Evolutionary conservation across 495 filamentous ascomycete species (phyloP).

Genomic region (Podospora bellae-mahoneyi): DNA sequence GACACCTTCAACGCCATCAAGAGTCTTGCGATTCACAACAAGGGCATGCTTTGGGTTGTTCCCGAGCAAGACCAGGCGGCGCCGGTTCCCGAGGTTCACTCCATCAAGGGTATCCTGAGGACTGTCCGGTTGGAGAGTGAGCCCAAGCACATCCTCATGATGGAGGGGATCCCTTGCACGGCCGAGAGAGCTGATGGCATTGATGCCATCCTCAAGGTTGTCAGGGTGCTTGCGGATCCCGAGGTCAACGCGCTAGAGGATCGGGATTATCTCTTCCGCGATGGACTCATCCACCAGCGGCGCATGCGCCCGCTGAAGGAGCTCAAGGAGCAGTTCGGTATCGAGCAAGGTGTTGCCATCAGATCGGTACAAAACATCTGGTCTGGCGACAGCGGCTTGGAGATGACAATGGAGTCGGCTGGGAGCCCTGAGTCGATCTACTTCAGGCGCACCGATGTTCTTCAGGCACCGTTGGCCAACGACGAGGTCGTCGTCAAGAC

Average conservation of each 20-base stretch:
- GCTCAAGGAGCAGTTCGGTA: slow-evolving; percentile 2
- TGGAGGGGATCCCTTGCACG: background rate
- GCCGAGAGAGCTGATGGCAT: background rate
- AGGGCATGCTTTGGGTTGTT: slow-evolving; percentile 1
- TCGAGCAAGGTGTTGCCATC: background rate
- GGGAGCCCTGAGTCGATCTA: background rate
- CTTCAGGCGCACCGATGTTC: slow-evolving; percentile 1
- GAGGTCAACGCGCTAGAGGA: background rate
- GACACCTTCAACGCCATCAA: background rate
- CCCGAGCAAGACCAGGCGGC: background rate
- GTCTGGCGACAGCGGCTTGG: background rate
- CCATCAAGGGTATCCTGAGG: background rate
- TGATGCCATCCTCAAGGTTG: slow-evolving; percentile 1
- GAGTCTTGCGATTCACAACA: background rate
- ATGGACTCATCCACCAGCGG: slow-evolving; percentile 1
- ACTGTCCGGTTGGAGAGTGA: slow-evolving; percentile 2
- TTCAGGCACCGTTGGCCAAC: background rate
- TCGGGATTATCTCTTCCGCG: background rate
- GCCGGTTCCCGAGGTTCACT: background rate
- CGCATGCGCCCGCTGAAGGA: background rate
- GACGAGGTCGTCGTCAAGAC: slow-evolving; percentile 1
- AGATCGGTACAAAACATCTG: background rate
- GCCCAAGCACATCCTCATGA: slow-evolving; percentile 1
- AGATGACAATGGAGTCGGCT: slow-evolving; percentile 4
- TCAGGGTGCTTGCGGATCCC: background rate